Conservation (phyloP, 768 basidiomycete genomes). For the Amanita exitialis region DNA sequence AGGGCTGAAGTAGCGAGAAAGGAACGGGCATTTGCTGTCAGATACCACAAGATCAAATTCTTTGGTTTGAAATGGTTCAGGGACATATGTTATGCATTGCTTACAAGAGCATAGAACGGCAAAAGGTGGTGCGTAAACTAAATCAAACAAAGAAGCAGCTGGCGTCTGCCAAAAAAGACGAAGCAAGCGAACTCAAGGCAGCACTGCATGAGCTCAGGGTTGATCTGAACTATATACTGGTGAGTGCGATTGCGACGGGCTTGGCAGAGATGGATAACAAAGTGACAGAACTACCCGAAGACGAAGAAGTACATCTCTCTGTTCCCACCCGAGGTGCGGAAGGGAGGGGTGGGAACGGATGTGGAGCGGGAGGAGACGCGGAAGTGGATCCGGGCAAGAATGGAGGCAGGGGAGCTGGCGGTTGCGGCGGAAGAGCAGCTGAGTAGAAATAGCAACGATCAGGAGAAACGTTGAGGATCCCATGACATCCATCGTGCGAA, state of each 20-base stretch:
- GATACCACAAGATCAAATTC: slow-evolving; percentile 90
- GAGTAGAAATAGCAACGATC: slow-evolving; percentile 6
- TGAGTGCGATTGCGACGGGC: slow-evolving; percentile 19
- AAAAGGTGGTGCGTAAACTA: slow-evolving; percentile 77
- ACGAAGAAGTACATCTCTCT: slow-evolving; percentile 83
- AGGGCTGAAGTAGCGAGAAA: slow-evolving; percentile 52
- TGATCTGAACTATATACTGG: slow-evolving; percentile 86
- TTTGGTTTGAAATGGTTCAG: slow-evolving; percentile 52
- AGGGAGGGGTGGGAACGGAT: slow-evolving; percentile 30
- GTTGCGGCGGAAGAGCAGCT: slow-evolving; percentile 46
- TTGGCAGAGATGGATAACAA: not conserved
- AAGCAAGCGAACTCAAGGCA: slow-evolving; percentile 26
- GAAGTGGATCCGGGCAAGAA: slow-evolving; percentile 44
- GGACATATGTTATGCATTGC: not conserved
- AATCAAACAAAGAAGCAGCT: slow-evolving; percentile 54
- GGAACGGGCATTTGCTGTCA: slow-evolving; percentile 62
- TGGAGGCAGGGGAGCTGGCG: slow-evolving; percentile 50
- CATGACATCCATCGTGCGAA: slow-evolving; percentile 8
- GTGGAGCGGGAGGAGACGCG: slow-evolving; percentile 49
- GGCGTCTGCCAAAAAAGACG: slow-evolving; percentile 11
- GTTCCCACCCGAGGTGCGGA: slow-evolving; percentile 62
- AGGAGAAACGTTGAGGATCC: no score
- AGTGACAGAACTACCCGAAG: slow-evolving; percentile 71
- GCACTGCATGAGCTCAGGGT: slow-evolving; percentile 56
- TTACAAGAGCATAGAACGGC: slow-evolving; percentile 48